Conservation (phyloP, 176 grass and related monocot genomes). For the Carex pumila region DNA sequence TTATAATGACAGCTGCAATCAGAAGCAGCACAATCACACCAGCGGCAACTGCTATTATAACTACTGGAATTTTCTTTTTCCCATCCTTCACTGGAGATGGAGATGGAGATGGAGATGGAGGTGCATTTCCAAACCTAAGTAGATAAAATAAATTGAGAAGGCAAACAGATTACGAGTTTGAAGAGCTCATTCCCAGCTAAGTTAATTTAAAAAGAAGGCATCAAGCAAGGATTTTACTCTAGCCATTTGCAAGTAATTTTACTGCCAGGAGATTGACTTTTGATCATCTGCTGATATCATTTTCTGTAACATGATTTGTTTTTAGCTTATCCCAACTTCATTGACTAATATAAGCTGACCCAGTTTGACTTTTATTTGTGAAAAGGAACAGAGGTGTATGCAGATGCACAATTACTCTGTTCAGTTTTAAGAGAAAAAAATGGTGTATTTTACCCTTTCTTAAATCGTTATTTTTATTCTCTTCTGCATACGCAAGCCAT, state of each 20-base stretch:
- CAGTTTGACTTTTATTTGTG: background rate
- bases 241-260: background rate
- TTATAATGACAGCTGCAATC: background rate
- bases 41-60: background rate
- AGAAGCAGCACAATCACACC: background rate
- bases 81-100: background rate
- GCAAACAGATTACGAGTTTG: background rate
- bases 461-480: background rate
- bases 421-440: background rate
- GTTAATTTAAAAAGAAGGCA: background rate
- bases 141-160: background rate
- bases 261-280: background rate
- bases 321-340: background rate
- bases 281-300: background rate
- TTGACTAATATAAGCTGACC: background rate
- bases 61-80: background rate
- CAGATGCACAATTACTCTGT: background rate
- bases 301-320: background rate
- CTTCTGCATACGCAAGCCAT: background rate
- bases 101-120: background rate
- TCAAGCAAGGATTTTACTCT: background rate
- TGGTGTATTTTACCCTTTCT: background rate
- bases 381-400: slow-evolving; percentile 9
- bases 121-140: slow-evolving; percentile 7
- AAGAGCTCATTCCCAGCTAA: background rate